Evolutionary conservation across 768 basidiomycete species (phyloP).

Genomic region (Lepiota venenata): DNA sequence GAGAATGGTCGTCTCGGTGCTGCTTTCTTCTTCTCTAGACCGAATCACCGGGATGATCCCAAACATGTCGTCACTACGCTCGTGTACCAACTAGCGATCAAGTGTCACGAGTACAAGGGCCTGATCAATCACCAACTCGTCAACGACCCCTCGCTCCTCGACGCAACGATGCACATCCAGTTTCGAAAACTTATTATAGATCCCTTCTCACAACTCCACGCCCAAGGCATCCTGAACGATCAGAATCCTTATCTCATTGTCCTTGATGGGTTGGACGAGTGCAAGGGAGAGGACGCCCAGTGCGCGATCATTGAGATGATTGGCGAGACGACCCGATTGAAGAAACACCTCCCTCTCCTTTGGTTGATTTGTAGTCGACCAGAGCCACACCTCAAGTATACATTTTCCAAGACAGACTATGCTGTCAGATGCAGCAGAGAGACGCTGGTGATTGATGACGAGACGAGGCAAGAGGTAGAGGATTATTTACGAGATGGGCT

Average conservation of each 20-base stretch:
- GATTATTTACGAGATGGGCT: not conserved
- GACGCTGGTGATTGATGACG: not conserved
- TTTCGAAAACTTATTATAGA: constrained; percentile 2
- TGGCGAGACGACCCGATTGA: not conserved
- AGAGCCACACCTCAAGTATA: not conserved
- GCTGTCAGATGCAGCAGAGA: not conserved
- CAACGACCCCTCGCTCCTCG: not conserved
- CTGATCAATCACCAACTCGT: not conserved
- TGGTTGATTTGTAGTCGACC: not conserved
- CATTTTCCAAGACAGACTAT: not conserved
- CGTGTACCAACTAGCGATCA: not conserved
- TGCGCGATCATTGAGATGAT: not conserved
- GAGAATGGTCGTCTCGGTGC: not conserved
- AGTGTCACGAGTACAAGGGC: not conserved
- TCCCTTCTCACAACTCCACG: not conserved
- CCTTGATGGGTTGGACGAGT: constrained; percentile 1
- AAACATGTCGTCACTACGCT: not conserved
- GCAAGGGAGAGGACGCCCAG: not conserved
- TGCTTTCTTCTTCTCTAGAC: constrained; percentile 3
- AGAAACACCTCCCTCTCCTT: not conserved
- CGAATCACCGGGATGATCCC: not conserved
- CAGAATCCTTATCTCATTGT: not conserved
- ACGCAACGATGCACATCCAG: constrained; percentile 1
- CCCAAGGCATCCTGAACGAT: not conserved
- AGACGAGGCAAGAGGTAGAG: not conserved